These are phyloP conservation scores for Basipetospora chlamydospora DNA, from an alignment of 2,329 filamentous ascomycete genomes.

Conservation along the genomic window DNA sequence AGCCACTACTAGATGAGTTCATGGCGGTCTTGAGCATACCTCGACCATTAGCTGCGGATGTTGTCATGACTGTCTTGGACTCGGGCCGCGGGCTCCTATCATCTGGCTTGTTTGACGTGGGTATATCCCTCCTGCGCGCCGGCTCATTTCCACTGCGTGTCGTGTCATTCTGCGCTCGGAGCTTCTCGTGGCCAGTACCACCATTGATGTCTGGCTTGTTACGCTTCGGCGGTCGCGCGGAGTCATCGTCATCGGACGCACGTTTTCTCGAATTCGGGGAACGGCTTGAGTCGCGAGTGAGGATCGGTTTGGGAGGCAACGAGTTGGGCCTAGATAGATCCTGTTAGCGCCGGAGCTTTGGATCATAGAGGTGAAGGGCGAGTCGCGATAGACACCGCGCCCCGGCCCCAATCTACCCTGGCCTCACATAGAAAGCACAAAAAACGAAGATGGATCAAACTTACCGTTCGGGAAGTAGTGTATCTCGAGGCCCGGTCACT, in stretches of 20 bases:
- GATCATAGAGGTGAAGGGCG: no score
- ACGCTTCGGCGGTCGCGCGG: constrained; percentile 4
- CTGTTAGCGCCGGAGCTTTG: no score
- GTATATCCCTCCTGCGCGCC: background rate
- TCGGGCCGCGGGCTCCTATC: no score
- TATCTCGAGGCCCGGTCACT: background rate
- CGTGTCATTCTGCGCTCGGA: background rate
- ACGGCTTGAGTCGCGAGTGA: background rate
- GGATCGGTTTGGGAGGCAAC: constrained; percentile 5
- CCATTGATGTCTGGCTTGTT: constrained; percentile 3
- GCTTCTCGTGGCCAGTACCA: background rate
- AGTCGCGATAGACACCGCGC: no score
- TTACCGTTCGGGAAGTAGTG: background rate
- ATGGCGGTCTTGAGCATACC: constrained; percentile 17
- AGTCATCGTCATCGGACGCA: constrained; percentile 3
- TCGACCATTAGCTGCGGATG: constrained; percentile 22
- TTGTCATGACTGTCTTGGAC: no score
- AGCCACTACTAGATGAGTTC: constrained; percentile 14
- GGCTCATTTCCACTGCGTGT: background rate
- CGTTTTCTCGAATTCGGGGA: constrained; percentile 2
- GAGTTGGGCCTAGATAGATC: constrained; percentile 1
- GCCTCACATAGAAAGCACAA: no score
- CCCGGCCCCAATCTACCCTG: no score
- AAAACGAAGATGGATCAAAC: background rate
- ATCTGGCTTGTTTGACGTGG: background rate